Percentiles rank a stretch among this genome's conserved stretches.
phyloP scores from a whole-genome alignment of 2,329 filamentous ascomycete species.

The Scleromitrula shiraiana region DNA sequence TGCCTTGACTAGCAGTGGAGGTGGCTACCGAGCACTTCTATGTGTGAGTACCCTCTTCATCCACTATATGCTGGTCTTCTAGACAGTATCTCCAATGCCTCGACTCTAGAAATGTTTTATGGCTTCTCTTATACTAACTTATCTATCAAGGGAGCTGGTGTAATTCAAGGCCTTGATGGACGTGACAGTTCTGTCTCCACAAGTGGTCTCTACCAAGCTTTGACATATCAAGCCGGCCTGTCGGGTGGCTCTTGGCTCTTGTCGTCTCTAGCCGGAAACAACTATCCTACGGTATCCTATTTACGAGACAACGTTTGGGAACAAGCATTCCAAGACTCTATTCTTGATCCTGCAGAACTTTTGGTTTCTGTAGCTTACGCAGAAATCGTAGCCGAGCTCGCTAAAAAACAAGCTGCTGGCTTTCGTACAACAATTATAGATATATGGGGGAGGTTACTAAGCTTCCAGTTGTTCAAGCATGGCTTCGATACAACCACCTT shows the following conservation, averaged over 20 bases:
- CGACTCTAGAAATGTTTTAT: not conserved
- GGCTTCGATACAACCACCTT: constrained; percentile 16
- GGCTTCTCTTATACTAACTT: not conserved
- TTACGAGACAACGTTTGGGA: constrained; percentile 35
- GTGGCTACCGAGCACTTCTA: constrained; percentile 26
- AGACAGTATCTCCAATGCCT: too few relatives aligned
- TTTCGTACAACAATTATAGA: constrained; percentile 24
- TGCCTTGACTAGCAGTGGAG: constrained; percentile 32
- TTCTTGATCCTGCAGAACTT: constrained; percentile 31
- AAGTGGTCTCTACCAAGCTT: constrained; percentile 36
- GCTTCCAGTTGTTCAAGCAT: constrained; percentile 17
- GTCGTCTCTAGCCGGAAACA: constrained; percentile 37
- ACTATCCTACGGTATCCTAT: constrained; percentile 37
- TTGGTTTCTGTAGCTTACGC: constrained; percentile 25
- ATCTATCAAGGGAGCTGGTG: constrained; percentile 20
- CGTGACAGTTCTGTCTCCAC: constrained; percentile 34
- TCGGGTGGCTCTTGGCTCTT: constrained; percentile 42
- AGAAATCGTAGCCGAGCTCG: constrained; percentile 17
- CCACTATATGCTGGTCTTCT: too few relatives aligned
- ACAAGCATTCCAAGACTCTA: constrained; percentile 31
- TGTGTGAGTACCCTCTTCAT: constrained; percentile 10
- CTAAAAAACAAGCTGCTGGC: constrained; percentile 24
- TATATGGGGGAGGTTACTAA: constrained; percentile 19
- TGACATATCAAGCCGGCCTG: constrained; percentile 39
- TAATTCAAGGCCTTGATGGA: constrained; percentile 30